phyloP scores from a whole-genome alignment of 257 asterid species.

The Vinca minor region DNA sequence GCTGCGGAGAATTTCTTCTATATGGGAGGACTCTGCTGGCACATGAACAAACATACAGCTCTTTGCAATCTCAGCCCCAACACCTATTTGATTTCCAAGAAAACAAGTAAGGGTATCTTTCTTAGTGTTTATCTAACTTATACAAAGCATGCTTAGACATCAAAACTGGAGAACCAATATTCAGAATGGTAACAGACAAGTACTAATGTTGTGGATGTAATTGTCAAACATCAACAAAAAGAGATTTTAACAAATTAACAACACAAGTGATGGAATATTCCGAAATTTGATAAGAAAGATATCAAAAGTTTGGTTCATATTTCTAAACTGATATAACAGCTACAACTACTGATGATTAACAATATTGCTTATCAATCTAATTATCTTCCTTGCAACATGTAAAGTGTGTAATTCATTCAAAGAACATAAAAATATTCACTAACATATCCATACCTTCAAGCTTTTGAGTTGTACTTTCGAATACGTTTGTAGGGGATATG shows the following conservation, averaged over 20 bases:
- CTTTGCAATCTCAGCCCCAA: slow-evolving; percentile 71
- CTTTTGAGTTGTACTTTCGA: slow-evolving; percentile 35
- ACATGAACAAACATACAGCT: slow-evolving; percentile 56
- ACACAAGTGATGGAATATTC: background rate
- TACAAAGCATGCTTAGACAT: no score
- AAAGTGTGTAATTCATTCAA: background rate
- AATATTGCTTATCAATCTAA: no score
- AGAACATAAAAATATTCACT: background rate
- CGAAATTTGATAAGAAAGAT: background rate
- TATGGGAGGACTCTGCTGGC: slow-evolving; percentile 47
- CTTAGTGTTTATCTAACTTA: no score
- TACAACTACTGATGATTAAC: background rate
- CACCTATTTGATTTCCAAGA: slow-evolving; percentile 29
- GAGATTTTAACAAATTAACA: background rate
- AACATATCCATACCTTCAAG: slow-evolving; percentile 49
- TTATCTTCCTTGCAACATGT: background rate
- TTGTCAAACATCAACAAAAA: background rate
- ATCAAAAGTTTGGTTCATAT: no score
- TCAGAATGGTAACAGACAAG: background rate
- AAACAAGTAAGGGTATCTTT: slow-evolving; percentile 11
- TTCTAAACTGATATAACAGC: no score
- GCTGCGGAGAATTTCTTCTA: slow-evolving; percentile 42
- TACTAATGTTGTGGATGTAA: background rate
- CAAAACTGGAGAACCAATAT: background rate
- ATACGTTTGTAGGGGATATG: slow-evolving; percentile 52